Evolutionary conservation across 169 alveolate species (phyloP), one percentile per base, ranked within the genome.

Genomic region (Plasmodium relictum): DNA sequence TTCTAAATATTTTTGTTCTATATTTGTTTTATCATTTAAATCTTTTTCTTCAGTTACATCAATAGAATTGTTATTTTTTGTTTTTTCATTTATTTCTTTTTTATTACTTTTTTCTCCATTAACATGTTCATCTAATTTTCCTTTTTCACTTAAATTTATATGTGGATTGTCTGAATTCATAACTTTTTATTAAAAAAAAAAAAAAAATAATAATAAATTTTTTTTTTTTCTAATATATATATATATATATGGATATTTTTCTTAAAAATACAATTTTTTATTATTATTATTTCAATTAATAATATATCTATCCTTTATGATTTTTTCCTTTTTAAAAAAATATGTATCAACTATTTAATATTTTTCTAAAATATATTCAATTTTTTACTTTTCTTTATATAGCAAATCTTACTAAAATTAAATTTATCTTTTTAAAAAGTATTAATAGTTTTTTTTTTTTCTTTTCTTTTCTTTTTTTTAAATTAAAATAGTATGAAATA

Each of bases 101-200:
- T 78, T 18, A 16, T 73, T 72, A 26, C 66, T 31, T 58, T 87
- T 86, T 8, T 56, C 69, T 44, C 65, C 54, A 59, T 65, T 69
- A 41, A 85, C 92, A 58, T 44, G 10, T 65, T 89, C 74, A 20
- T 88, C 70, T 85, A 88, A 74, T 26, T 62, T 65, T 12, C 70
- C 76, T 42, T 68, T 56, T 68, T 54, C 66, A 48, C 39, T 73
- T 58, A 71, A 59, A 58, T 18, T 56, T 44, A 37, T 45, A n/a
- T 59, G 56, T 39, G 56, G 20, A 22, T 44, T 76, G 39, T 76
- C 69, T 48, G 89, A 45, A 76, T 52, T 76, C 89, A 76, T 76
- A 63, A 61, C 89, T 62, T 63, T 76, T 74, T 61, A 62, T 31
- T 41, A 42, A 63, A 44, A 76, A 20, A 22, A 48, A 44, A 26